Conservation (phyloP, 306 rosid genomes). For the Cucumis hystrix region DNA sequence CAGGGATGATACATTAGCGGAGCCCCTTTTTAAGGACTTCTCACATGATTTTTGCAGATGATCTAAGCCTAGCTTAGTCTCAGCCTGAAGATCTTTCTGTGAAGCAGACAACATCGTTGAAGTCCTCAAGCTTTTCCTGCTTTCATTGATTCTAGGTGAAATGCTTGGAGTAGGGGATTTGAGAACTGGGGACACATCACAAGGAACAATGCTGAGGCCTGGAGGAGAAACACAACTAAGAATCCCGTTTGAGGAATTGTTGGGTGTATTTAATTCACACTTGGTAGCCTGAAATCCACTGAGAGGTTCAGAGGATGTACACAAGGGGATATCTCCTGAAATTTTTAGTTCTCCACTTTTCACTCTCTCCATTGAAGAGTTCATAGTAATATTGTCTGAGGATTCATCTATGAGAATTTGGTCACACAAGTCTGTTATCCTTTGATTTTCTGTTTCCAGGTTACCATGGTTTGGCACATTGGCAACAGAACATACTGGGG, state of each 20-base stretch:
- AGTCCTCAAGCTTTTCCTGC: slow-evolving; percentile 85
- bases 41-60: slow-evolving; percentile 13
- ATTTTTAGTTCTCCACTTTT: slow-evolving; percentile 25
- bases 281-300: slow-evolving; percentile 22
- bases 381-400: slow-evolving; percentile 12
- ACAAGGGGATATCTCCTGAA: slow-evolving; percentile 9
- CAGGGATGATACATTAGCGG: slow-evolving; percentile 24
- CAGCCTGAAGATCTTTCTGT: slow-evolving; percentile 37
- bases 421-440: slow-evolving; percentile 15
- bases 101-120: slow-evolving; percentile 64
- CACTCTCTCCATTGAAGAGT: slow-evolving; percentile 23
- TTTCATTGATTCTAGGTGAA: slow-evolving; percentile 67
- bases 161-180: slow-evolving; percentile 80
- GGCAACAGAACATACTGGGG: slow-evolving; percentile 9
- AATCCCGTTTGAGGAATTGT: slow-evolving; percentile 25
- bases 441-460: slow-evolving; percentile 20
- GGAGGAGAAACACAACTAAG: slow-evolving; percentile 42
- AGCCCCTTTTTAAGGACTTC: slow-evolving; percentile 22
- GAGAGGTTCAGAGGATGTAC: slow-evolving; percentile 26
- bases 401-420: slow-evolving; percentile 17
- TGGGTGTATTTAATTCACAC: slow-evolving; percentile 21
- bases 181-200: slow-evolving; percentile 40
- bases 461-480: neutral
- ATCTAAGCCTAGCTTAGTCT: slow-evolving; percentile 21
- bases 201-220: slow-evolving; percentile 34